These are phyloP conservation scores for Croton setiger DNA, from an alignment of 441 rosid species.

Conservation along the genomic window DNA sequence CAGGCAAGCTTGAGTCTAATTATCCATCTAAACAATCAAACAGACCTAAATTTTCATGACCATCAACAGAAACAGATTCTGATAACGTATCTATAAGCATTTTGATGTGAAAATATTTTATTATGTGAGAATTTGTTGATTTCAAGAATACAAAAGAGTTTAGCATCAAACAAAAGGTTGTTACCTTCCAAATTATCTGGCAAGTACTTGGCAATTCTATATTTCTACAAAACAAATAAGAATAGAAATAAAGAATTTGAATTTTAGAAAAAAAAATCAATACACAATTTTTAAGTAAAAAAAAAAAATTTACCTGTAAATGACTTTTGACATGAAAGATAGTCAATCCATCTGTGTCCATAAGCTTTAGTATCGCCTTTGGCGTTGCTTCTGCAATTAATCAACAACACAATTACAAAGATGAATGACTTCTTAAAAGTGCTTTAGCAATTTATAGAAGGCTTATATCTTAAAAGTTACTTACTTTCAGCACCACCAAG, in stretches of 20 bases:
- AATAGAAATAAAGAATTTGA: background rate
- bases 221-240: constrained; percentile 49
- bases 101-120: no score
- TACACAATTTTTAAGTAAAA: background rate
- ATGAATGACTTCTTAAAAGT: constrained; percentile 1
- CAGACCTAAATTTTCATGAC: background rate
- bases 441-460: background rate
- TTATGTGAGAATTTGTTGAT: no score
- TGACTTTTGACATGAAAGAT: constrained; percentile 97
- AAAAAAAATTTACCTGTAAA: constrained; percentile 60
- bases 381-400: constrained; percentile 76
- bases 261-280: background rate
- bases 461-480: constrained; percentile 15
- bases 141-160: no score
- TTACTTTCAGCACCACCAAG: constrained; percentile 93
- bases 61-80: background rate
- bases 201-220: constrained; percentile 69
- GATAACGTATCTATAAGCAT: no score
- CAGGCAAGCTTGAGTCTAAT: background rate
- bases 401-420: constrained; percentile 4
- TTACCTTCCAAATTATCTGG: constrained; percentile 65
- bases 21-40: background rate
- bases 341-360: constrained; percentile 82
- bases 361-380: constrained; percentile 78
- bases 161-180: background rate